Evolutionary conservation across 1,284 basidiomycete species (phyloP), one percentile per base, ranked within the genome.

Genomic region (Trichosporon coremiiforme): DNA sequence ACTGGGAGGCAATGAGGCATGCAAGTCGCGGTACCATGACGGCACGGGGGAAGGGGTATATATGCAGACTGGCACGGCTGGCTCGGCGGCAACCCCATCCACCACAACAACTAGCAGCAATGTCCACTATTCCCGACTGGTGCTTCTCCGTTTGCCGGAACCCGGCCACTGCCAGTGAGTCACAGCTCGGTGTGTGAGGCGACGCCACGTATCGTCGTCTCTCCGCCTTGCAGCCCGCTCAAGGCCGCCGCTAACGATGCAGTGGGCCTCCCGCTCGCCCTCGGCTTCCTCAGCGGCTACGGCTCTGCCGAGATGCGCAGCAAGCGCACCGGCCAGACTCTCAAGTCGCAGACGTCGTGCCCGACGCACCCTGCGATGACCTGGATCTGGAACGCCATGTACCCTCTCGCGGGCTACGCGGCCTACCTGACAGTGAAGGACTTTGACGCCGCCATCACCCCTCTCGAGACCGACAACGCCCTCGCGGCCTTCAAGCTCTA

Each of bases 321-420:
- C 29, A 35, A 57, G 62, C 69, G 69, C 22, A 70, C 67, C 22
- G 67, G 66, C 33, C 41, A 62, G 41, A 33, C 50, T 17, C 47
- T 63, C 55, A 66, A 66, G 68, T 22, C 68, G 20, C 17, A 33
- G 53, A 41, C 35, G 13, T 6, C 47, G 17, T 68, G 67, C 69
- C 55, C 69, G 13, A 41, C 66, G 31, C 69, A 68, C 62, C 71
- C 68, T n/a, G 69, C 67, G 35, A 67, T 65, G 25, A 41, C 25
- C n/a, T 15, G 64, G 45, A 70, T 77, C 70, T 79, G 75, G 77
- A 77, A 76, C 64, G 69, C 77, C 57, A 74, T 77, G 33, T 80
- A 79, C 74, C 87, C 87, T 31, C 71, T 87, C 10, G 90, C 91
- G 88, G 91, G 91, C 64, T 91, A 88, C 78, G 90, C 90, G 1